Percentiles rank a stretch among this genome's conserved stretches.
Evolutionary conservation across 805 yeast species (phyloP).

Genomic region (Starmerella cellae): DNA sequence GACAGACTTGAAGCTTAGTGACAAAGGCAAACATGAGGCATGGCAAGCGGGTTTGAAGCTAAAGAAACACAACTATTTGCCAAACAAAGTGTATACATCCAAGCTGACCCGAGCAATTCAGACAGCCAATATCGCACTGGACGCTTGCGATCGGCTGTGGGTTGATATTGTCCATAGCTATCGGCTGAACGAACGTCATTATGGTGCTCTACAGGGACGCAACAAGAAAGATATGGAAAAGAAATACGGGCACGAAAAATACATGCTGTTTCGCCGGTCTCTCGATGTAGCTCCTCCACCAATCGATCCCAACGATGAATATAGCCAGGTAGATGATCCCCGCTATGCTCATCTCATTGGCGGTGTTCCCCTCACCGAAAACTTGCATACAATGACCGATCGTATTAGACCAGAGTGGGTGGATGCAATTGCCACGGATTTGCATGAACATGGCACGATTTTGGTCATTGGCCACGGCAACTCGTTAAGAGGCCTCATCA

Average conservation of each 20-base stretch:
- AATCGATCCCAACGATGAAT: constrained; percentile 63
- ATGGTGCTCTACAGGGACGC: constrained; percentile 96
- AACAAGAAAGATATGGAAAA: constrained; percentile 86
- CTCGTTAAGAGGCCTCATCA: constrained; percentile 90
- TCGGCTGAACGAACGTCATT: constrained; percentile 98
- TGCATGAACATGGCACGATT: constrained; percentile 74
- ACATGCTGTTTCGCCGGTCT: constrained; percentile 93
- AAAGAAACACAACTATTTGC: constrained; percentile 67
- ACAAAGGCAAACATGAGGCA: constrained; percentile 78
- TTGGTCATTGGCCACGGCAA: constrained; percentile 94
- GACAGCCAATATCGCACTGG: constrained; percentile 88
- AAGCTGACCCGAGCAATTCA: constrained; percentile 86
- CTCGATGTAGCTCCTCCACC: constrained; percentile 92
- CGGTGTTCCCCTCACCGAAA: constrained; percentile 76
- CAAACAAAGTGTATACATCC: constrained; percentile 81
- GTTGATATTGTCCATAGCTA: constrained; percentile 86
- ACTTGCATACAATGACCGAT: constrained; percentile 83
- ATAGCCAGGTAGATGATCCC: constrained; percentile 71
- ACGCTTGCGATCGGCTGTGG: constrained; percentile 73
- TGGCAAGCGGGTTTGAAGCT: constrained; percentile 78
- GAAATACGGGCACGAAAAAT: constrained; percentile 76
- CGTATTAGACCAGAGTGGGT: constrained; percentile 95
- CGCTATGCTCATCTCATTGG: constrained; percentile 75
- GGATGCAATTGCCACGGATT: constrained; percentile 70
- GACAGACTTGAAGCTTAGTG: constrained; percentile 84